Conservation (phyloP, 2,329 filamentous ascomycete genomes). For the Dryadomyces quercus-mongolicae region DNA sequence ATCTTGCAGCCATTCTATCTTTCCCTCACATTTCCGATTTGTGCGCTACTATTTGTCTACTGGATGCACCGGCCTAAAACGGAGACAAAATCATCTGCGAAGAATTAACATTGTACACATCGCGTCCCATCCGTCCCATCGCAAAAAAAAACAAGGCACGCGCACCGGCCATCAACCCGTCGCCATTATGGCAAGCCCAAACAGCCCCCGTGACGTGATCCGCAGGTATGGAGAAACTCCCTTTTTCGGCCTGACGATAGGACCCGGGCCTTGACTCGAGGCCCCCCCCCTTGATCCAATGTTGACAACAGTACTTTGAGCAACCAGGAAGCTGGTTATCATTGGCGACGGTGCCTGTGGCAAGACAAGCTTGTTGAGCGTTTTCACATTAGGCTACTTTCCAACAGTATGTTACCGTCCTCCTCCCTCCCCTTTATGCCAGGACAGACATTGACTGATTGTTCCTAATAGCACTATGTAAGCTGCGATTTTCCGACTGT, state of each 20-base stretch:
- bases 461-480: slow-evolving; percentile 45
- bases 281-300: neutral
- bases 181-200: slow-evolving; percentile 21
- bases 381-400: slow-evolving; percentile 96
- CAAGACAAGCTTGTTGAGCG: slow-evolving; percentile 93
- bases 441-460: neutral
- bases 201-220: slow-evolving; percentile 23
- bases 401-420: slow-evolving; percentile 61
- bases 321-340: slow-evolving; percentile 80
- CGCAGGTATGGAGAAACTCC: slow-evolving; percentile 18
- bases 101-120: too few relatives aligned
- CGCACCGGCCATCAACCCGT: too few relatives aligned
- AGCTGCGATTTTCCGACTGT: slow-evolving; percentile 17
- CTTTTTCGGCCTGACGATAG: too few relatives aligned
- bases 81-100: too few relatives aligned
- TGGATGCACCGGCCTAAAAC: too few relatives aligned
- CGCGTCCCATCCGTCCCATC: neutral
- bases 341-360: slow-evolving; percentile 96
- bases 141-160: neutral
- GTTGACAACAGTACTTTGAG: neutral
- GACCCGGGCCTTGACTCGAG: too few relatives aligned
- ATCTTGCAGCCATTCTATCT: neutral
- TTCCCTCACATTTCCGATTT: neutral
- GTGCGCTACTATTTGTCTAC: neutral
- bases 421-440: neutral